phyloP scores from a whole-genome alignment of 192 early-diverging fungal genomes.

The Coemansia sp. region DNA sequence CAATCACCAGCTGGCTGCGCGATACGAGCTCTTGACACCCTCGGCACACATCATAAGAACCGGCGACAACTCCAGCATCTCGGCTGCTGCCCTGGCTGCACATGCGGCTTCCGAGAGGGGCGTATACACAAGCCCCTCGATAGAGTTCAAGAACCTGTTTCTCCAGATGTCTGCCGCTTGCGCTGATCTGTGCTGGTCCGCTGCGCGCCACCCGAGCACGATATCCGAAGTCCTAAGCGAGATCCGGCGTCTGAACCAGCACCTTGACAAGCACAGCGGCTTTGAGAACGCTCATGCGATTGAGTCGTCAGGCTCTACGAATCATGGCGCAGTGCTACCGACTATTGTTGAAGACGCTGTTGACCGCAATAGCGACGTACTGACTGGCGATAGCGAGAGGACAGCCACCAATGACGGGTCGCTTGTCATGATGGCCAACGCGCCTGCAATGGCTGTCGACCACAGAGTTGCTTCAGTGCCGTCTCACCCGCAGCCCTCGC shows the following conservation, averaged over 20 bases:
- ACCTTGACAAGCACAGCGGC: constrained; percentile 28
- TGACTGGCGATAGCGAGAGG: constrained; percentile 7
- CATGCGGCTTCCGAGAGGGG: constrained; percentile 35
- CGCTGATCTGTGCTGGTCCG: constrained; percentile 52
- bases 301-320: background rate
- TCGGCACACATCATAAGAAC: constrained; percentile 16
- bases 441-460: background rate
- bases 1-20: constrained; percentile 50
- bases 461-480: constrained; percentile 12
- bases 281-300: background rate
- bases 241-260: constrained; percentile 46
- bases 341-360: constrained; percentile 23
- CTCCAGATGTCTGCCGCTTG: constrained; percentile 49
- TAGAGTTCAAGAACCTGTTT: constrained; percentile 51
- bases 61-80: constrained; percentile 45
- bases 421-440: constrained; percentile 38
- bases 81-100: constrained; percentile 38
- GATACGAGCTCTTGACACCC: constrained; percentile 30
- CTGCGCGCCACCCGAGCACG: constrained; percentile 46
- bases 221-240: constrained; percentile 50
- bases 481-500: constrained; percentile 29
- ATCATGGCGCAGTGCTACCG: constrained; percentile 13
- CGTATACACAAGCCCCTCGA: constrained; percentile 27
- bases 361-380: background rate
- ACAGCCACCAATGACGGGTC: constrained; percentile 15